Evolutionary conservation across 2,329 filamentous ascomycete genomes (phyloP), one percentile per base, ranked within the genome.

Genomic region (Septoria linicola): DNA sequence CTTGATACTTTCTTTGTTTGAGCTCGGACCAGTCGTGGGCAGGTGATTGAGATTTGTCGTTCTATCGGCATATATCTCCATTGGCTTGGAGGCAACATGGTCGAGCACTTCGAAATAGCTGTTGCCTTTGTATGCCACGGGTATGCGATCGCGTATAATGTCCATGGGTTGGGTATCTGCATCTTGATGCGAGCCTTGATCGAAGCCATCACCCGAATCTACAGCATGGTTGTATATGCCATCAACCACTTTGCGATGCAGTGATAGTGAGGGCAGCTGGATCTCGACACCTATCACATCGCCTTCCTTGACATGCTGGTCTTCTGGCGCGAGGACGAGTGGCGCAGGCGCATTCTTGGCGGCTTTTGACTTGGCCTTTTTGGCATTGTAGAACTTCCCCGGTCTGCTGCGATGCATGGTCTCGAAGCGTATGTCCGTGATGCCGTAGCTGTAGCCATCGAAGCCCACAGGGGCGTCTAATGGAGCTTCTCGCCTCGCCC

Each of bases 251-350:
- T 95, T 96, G 54, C 88, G 84, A 65, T 99, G 95, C 8, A 96
- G 74, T 2, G 82, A 79, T 54, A 97, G 82, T 0, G 90, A 88
- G 0, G 93, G 93, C 1, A 99, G 80, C 57, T 87, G 89, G 55
- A 96, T 95, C 69, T 97, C 89, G 36, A 99, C 76, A 3, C 93
- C 93, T 51, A 99, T 88, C 8, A 99, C 89, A 69, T 99, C 93
- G 37, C 92, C 93, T 69, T 96, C 90, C 37, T 81, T 79, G 44
- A 97, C 83, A 49, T 89, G 82, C 67, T 92, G 86, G 40, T 85
- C 85, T 41, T 68, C 64, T 3, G 64, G 60, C 7, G 62, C 49
- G 23, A 69, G 61, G 8, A 51, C 57, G 27, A 68, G 51, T 4
- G 55, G 57, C 13, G 59, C 49, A 4, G 64, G 63, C 1, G 85